A percentile compares a stretch with the other conserved stretches of the same genome.
Evolutionary conservation across 805 yeast species (phyloP).

Genomic region (Candida methanosorbosa): DNA sequence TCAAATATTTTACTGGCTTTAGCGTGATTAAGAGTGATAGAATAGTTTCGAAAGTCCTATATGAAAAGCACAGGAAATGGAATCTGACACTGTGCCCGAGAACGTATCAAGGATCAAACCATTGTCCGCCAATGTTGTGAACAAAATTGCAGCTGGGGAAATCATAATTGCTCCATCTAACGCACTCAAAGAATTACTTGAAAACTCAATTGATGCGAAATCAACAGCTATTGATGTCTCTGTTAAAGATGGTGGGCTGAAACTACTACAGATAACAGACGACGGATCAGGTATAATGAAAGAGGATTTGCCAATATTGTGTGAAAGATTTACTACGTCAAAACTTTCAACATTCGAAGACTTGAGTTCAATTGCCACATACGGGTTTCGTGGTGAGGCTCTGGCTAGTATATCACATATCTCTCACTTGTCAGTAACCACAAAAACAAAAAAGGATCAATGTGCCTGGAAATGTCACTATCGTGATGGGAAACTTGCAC

Average conservation of each 20-base stretch:
- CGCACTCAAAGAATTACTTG: slow-evolving; percentile 88
- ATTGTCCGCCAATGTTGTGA: slow-evolving; percentile 67
- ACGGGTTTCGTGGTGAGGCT: slow-evolving; percentile 97
- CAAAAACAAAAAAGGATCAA: slow-evolving; percentile 51
- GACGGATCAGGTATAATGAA: slow-evolving; percentile 77
- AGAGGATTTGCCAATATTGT: slow-evolving; percentile 70
- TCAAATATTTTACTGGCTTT: too few relatives aligned
- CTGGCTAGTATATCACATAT: slow-evolving; percentile 90
- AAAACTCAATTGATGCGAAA: slow-evolving; percentile 85
- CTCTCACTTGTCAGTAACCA: slow-evolving; percentile 69
- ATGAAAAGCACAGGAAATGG: too few relatives aligned
- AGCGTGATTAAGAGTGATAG: too few relatives aligned
- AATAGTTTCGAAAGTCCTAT: too few relatives aligned
- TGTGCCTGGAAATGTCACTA: slow-evolving; percentile 72
- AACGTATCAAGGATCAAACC: slow-evolving; percentile 7
- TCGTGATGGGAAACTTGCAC: slow-evolving; percentile 52
- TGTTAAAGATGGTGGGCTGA: slow-evolving; percentile 89
- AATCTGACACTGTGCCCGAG: too few relatives aligned
- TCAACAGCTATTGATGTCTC: slow-evolving; percentile 66
- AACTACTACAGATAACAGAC: slow-evolving; percentile 78
- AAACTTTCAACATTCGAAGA: slow-evolving; percentile 73
- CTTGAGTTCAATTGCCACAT: slow-evolving; percentile 58
- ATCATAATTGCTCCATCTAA: slow-evolving; percentile 90
- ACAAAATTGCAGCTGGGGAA: slow-evolving; percentile 95
- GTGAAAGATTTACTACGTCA: slow-evolving; percentile 90